Evolutionary conservation across 2,329 filamentous ascomycete genomes (phyloP).

Genomic region (Colletotrichum musicola): DNA sequence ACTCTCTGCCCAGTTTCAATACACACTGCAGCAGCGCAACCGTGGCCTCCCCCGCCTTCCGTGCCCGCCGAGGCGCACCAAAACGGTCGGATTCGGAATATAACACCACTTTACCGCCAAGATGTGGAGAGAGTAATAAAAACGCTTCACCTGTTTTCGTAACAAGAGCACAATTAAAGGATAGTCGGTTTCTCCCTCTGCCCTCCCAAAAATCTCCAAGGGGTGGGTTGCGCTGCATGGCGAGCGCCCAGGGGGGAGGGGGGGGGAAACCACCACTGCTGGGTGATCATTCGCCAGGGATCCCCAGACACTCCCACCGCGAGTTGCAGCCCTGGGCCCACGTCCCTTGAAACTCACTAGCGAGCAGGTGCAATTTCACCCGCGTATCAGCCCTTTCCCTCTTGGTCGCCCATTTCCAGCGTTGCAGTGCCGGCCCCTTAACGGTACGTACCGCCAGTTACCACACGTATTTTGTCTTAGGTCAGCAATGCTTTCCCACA

Average conservation of each 20-base stretch:
- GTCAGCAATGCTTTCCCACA: neutral
- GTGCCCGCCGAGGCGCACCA: conserved; percentile 6
- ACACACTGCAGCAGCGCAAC: too few species aligned
- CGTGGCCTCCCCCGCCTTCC: conserved; percentile 3
- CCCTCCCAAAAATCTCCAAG: conserved; percentile 13
- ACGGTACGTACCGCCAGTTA: conserved; percentile 7
- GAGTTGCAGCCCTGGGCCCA: conserved; percentile 41
- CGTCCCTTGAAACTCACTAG: conserved; percentile 68
- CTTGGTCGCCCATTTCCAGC: conserved; percentile 25
- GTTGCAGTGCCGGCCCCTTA: neutral
- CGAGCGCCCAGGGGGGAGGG: neutral
- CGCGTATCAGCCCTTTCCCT: conserved; percentile 57
- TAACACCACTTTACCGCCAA: conserved; percentile 28
- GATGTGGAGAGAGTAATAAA: conserved; percentile 35
- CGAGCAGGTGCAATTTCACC: conserved; percentile 61
- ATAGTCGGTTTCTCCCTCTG: conserved; percentile 30
- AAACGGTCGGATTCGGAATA: neutral
- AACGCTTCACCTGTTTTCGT: conserved; percentile 40
- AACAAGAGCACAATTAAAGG: conserved; percentile 37
- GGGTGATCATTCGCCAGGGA: conserved; percentile 13
- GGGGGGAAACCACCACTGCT: neutral
- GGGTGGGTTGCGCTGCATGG: neutral
- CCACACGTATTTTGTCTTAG: neutral
- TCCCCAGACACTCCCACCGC: conserved; percentile 21
- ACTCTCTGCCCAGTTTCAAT: too few species aligned